Evolutionary conservation across 129 eudicot species (phyloP).

Genomic region (Artemisia annua): DNA sequence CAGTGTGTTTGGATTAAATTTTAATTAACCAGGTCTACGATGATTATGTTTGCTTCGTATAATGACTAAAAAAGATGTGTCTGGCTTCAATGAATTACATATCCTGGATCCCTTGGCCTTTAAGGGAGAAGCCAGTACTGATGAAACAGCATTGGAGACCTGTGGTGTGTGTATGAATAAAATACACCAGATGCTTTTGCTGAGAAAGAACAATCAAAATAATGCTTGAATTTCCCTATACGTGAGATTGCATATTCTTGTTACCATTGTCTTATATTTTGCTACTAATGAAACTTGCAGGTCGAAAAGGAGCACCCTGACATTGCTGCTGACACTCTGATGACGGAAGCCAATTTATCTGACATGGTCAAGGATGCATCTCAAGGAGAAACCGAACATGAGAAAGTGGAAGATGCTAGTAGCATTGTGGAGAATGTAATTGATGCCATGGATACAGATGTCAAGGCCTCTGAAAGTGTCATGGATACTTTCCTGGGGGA

Average conservation of each 20-base stretch:
- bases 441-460: slow-evolving; percentile 12
- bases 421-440: slow-evolving; percentile 3
- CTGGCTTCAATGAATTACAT: too few relatives aligned
- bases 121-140: slow-evolving; percentile 9
- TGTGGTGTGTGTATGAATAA: slow-evolving; percentile 5
- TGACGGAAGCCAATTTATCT: too few relatives aligned
- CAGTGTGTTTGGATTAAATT: too few relatives aligned
- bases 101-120: too few relatives aligned
- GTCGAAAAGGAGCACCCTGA: not conserved
- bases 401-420: slow-evolving; percentile 19
- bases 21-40: too few relatives aligned
- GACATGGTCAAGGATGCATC: slow-evolving; percentile 12
- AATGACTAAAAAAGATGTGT: too few relatives aligned
- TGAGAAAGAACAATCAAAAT: not conserved
- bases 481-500: slow-evolving; percentile 12
- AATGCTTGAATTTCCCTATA: not conserved
- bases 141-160: slow-evolving; percentile 10
- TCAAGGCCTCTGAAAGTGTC: slow-evolving; percentile 14
- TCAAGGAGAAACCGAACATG: slow-evolving; percentile 8
- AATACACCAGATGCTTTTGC: not conserved
- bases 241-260: not conserved
- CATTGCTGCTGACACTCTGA: not conserved
- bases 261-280: too few relatives aligned
- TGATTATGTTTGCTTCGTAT: too few relatives aligned
- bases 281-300: not conserved